A percentile compares a stretch with the other conserved stretches of the same genome.
These are phyloP conservation scores for Insectozyma bohioensis DNA, from an alignment of 1,139 yeast genomes.

Conservation along the genomic window DNA sequence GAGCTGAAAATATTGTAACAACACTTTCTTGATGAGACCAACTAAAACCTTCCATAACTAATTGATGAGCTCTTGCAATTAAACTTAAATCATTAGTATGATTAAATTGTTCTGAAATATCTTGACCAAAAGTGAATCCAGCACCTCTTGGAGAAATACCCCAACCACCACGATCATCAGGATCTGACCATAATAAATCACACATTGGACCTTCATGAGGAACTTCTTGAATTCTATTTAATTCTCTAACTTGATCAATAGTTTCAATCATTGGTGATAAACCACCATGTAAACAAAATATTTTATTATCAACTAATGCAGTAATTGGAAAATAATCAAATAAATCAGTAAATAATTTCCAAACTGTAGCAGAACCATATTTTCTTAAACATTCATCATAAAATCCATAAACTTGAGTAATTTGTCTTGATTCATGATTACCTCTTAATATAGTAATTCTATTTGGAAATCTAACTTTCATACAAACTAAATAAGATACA, in stretches of 20 bases:
- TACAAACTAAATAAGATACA: conserved; percentile 84
- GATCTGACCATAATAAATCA: conserved; percentile 96
- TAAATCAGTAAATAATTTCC: conserved; percentile 74
- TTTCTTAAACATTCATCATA: conserved; percentile 96
- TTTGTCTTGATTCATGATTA: conserved; percentile 95
- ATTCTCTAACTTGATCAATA: conserved; percentile 82
- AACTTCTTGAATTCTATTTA: conserved; percentile 90
- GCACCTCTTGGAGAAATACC: conserved; percentile 98
- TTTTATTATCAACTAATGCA: conserved; percentile 85
- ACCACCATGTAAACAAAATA: conserved; percentile 97
- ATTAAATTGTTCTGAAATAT: conserved; percentile 65
- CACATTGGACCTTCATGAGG: conserved; percentile 99
- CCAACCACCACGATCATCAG: conserved; percentile 96
- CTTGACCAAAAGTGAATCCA: conserved; percentile 70
- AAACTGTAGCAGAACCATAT: conserved; percentile 93
- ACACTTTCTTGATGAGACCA: conserved; percentile 86
- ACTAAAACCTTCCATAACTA: conserved; percentile 93
- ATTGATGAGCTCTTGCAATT: conserved; percentile 95
- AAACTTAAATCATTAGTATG: conserved; percentile 83
- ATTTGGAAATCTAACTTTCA: conserved; percentile 91
- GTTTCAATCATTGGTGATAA: conserved; percentile 90
- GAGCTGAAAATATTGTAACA: conserved; percentile 98
- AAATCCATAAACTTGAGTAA: conserved; percentile 96
- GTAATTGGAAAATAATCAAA: conserved; percentile 94
- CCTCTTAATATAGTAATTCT: conserved; percentile 93